These are phyloP conservation scores for Nissolia schottii DNA, from an alignment of 306 rosid species.

Conservation along the genomic window DNA sequence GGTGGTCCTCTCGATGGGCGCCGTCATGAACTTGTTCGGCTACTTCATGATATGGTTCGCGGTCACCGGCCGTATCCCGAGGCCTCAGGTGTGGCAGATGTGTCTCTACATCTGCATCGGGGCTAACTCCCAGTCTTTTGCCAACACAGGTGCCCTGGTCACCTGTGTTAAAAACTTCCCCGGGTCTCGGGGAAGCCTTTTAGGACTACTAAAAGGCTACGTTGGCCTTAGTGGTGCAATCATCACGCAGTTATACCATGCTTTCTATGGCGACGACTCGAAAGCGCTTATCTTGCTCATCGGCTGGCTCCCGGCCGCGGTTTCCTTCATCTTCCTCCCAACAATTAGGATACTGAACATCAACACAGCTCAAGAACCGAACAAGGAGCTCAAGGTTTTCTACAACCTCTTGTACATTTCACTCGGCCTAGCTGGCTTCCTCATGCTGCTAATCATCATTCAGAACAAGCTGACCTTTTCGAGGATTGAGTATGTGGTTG, in stretches of 20 bases:
- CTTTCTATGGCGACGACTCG: slow-evolving; percentile 42
- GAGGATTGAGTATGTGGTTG: slow-evolving; percentile 23
- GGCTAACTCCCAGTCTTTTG: slow-evolving; percentile 62
- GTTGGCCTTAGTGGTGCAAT: slow-evolving; percentile 80
- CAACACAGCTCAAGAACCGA: background rate
- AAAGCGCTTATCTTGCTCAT: slow-evolving; percentile 51
- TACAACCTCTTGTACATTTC: slow-evolving; percentile 50
- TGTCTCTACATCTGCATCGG: slow-evolving; percentile 65
- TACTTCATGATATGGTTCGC: slow-evolving; percentile 79
- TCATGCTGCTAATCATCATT: slow-evolving; percentile 49
- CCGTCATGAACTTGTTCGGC: slow-evolving; percentile 69
- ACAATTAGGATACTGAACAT: slow-evolving; percentile 31
- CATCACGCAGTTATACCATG: slow-evolving; percentile 49
- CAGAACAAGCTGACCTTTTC: slow-evolving; percentile 40
- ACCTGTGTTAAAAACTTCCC: slow-evolving; percentile 70
- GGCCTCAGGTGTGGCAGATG: slow-evolving; percentile 71
- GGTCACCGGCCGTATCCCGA: slow-evolving; percentile 33
- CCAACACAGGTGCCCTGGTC: slow-evolving; percentile 64
- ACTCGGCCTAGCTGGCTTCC: slow-evolving; percentile 53
- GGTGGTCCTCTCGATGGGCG: slow-evolving; percentile 61
- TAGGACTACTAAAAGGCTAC: slow-evolving; percentile 68
- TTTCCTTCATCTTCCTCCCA: slow-evolving; percentile 43
- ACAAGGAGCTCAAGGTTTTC: slow-evolving; percentile 42
- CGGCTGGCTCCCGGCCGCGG: slow-evolving; percentile 64
- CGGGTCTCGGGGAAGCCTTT: slow-evolving; percentile 49